These are phyloP conservation scores for Megacollybia platyphylla DNA, from an alignment of 1,284 basidiomycete species.

Conservation along the genomic window DNA sequence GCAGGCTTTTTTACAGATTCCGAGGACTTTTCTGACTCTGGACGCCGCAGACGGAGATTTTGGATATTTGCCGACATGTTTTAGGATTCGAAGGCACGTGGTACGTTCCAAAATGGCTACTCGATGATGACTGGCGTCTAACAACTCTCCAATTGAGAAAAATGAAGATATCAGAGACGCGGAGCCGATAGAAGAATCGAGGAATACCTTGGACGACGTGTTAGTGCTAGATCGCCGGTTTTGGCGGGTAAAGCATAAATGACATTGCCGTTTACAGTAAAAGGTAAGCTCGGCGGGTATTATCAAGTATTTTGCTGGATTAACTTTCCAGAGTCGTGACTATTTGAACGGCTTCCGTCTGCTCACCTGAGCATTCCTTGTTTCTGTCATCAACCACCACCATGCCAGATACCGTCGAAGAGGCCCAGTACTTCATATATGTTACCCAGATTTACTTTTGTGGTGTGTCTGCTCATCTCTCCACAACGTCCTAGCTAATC, in stretches of 20 bases:
- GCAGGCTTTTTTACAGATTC: constrained; percentile 15
- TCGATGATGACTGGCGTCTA: too few relatives aligned
- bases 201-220: too few relatives aligned
- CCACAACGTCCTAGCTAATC: constrained; percentile 9
- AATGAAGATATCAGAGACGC: too few relatives aligned
- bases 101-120: too few relatives aligned
- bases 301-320: constrained; percentile 5
- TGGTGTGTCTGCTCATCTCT: constrained; percentile 36
- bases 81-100: background rate
- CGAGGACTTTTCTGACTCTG: constrained; percentile 22
- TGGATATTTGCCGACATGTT: constrained; percentile 20
- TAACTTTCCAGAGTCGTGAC: constrained; percentile 26
- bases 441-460: constrained; percentile 72
- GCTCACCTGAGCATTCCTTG: constrained; percentile 12
- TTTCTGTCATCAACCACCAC: constrained; percentile 22
- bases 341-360: constrained; percentile 16
- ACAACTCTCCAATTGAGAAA: too few relatives aligned
- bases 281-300: background rate
- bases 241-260: too few relatives aligned
- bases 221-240: too few relatives aligned
- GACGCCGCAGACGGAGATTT: constrained; percentile 44
- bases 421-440: constrained; percentile 33
- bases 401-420: constrained; percentile 20
- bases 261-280: too few relatives aligned
- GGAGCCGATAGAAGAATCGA: too few relatives aligned